Conservation (phyloP, 2,329 filamentous ascomycete species). For the Aulographum hederae region DNA sequence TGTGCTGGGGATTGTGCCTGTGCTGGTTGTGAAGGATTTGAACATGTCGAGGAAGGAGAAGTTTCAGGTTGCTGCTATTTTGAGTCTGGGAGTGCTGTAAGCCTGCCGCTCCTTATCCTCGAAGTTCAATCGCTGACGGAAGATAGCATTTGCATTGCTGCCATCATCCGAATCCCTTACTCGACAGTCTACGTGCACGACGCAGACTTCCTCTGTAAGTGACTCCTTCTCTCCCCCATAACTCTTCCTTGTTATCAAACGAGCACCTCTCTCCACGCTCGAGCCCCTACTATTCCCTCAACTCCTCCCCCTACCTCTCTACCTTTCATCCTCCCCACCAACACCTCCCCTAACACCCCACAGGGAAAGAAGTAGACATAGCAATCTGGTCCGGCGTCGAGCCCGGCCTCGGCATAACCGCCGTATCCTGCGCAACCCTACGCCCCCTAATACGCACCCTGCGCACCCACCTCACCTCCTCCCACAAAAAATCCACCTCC, state of each 20-base stretch:
- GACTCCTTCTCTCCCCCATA: too few relatives aligned
- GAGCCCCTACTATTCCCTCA: too few relatives aligned
- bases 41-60: slow-evolving; percentile 12
- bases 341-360: too few relatives aligned
- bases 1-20: slow-evolving; percentile 11
- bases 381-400: slow-evolving; percentile 15
- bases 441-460: slow-evolving; percentile 10
- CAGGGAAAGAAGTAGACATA: slow-evolving; percentile 7
- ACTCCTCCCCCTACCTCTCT: too few relatives aligned
- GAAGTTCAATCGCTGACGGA: too few relatives aligned
- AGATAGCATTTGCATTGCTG: slow-evolving; percentile 14
- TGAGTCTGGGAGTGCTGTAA: slow-evolving; percentile 13
- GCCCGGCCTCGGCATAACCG: slow-evolving; percentile 15
- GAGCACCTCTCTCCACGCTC: too few relatives aligned
- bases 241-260: too few relatives aligned
- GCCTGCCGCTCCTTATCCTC: not conserved
- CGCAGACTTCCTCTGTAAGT: slow-evolving; percentile 17
- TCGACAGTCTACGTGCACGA: slow-evolving; percentile 18
- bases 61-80: slow-evolving; percentile 12
- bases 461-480: not conserved
- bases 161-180: slow-evolving; percentile 25
- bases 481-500: too few relatives aligned
- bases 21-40: slow-evolving; percentile 12
- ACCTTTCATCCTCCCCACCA: too few relatives aligned
- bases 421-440: slow-evolving; percentile 14